These are phyloP conservation scores for Xerophyta viscosa DNA, from an alignment of 106 monocot species.

Conservation along the genomic window DNA sequence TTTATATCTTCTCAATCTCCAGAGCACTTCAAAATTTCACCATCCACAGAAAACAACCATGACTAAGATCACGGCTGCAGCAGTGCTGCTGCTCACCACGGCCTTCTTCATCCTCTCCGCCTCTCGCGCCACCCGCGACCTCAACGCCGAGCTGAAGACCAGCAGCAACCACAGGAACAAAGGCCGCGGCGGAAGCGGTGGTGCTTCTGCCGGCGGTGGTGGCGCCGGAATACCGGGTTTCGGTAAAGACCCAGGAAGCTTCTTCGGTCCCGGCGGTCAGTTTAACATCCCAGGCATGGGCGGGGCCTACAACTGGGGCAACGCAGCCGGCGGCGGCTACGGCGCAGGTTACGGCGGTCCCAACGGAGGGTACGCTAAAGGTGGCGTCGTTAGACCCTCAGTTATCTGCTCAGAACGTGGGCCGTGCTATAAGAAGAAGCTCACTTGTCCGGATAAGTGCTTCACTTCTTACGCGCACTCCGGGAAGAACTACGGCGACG, in stretches of 20 bases:
- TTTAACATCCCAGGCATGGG: slow-evolving; percentile 17
- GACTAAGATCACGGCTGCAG: too few species aligned
- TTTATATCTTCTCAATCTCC: too few species aligned
- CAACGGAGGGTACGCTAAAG: slow-evolving; percentile 24
- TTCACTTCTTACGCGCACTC: slow-evolving; percentile 50
- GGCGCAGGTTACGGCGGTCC: slow-evolving; percentile 54
- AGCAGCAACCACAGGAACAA: background rate
- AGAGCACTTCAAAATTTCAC: too few species aligned
- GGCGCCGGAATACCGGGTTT: too few species aligned
- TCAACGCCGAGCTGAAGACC: too few species aligned
- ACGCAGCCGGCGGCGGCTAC: slow-evolving; percentile 27
- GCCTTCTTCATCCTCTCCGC: too few species aligned
- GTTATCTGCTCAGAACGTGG: slow-evolving; percentile 53
- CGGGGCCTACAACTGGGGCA: slow-evolving; percentile 34
- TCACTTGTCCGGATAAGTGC: slow-evolving; percentile 72
- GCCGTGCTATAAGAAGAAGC: slow-evolving; percentile 55
- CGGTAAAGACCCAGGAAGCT: slow-evolving; percentile 4
- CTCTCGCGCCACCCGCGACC: too few species aligned
- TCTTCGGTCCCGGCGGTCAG: slow-evolving; percentile 17
- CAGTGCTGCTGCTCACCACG: too few species aligned
- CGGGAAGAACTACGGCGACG: slow-evolving; percentile 42
- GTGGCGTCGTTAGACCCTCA: slow-evolving; percentile 29
- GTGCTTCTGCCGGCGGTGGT: too few species aligned
- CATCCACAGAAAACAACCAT: too few species aligned
- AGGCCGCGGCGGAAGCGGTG: background rate